Conservation (phyloP, 176 grass and related monocot species). For the Thinopyrum elongatum region DNA sequence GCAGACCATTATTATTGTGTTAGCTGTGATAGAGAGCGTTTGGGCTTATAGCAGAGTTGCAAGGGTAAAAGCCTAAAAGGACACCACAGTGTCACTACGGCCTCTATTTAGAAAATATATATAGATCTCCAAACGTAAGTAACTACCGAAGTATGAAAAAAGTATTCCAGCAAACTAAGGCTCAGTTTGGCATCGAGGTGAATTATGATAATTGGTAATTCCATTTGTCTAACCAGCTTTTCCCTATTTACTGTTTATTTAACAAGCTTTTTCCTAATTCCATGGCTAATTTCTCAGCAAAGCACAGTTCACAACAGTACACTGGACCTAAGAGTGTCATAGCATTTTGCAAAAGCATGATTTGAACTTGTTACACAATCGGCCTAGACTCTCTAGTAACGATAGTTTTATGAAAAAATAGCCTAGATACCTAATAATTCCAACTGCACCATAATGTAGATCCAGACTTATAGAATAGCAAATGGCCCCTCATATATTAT, state of each 20-base stretch:
- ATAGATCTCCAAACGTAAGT: neutral
- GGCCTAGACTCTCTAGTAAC: neutral
- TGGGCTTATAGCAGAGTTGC: neutral
- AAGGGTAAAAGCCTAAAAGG: neutral
- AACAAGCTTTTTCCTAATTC: neutral
- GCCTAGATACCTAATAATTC: neutral
- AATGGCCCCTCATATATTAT: neutral
- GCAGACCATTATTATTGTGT: neutral
- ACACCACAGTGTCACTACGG: neutral
- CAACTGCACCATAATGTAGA: neutral
- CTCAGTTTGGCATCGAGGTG: neutral
- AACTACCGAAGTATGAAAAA: neutral
- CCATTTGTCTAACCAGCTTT: neutral
- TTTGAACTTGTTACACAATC: neutral
- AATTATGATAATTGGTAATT: conserved; percentile 1
- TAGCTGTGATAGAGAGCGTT: neutral
- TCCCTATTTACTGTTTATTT: neutral
- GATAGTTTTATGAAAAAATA: neutral
- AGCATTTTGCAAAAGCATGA: conserved; percentile 11
- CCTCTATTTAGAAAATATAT: neutral
- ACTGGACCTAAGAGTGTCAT: neutral
- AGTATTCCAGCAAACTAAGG: neutral
- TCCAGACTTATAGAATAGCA: neutral
- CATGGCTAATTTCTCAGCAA: neutral
- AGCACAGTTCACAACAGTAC: neutral